Conservation (phyloP, 2,329 filamentous ascomycete species). For the Lasiodiplodia hormozganensis region DNA sequence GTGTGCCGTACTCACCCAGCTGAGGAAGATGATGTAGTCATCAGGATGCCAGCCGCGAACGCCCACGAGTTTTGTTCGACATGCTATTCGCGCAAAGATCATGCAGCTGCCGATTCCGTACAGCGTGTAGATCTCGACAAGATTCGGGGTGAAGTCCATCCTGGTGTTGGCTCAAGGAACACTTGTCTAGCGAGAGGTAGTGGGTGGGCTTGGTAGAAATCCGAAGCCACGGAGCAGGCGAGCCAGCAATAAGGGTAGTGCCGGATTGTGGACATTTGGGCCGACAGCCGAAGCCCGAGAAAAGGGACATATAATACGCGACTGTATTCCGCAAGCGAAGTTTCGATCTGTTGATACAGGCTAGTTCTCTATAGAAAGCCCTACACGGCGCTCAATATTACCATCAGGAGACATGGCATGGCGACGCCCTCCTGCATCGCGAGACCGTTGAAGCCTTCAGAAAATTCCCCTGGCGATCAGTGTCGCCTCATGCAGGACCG, state of each 20-base stretch:
- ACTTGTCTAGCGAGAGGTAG: background rate
- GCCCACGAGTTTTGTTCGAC: constrained; percentile 45
- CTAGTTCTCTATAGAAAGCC: background rate
- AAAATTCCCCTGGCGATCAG: constrained; percentile 1
- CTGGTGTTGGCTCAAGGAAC: background rate
- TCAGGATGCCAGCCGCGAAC: constrained; percentile 42
- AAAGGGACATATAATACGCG: background rate
- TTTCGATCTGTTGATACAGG: background rate
- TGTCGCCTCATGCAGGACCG: background rate
- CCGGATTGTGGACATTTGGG: background rate
- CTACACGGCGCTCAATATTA: background rate
- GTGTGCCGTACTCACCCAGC: constrained; percentile 35
- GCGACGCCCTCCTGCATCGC: background rate
- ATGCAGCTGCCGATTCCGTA: constrained; percentile 42
- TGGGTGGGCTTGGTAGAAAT: background rate
- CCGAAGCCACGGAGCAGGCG: background rate
- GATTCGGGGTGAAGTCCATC: constrained; percentile 5
- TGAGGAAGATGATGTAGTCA: constrained; percentile 44
- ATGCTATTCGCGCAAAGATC: constrained; percentile 43
- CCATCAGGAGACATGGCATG: background rate
- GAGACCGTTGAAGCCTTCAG: too few species aligned
- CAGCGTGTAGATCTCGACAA: constrained; percentile 47
- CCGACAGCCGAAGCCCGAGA: too few species aligned
- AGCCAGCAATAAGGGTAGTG: constrained; percentile 1
- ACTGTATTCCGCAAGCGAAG: background rate